phyloP scores from a whole-genome alignment of 306 rosid genomes.

The Urtica urens region DNA sequence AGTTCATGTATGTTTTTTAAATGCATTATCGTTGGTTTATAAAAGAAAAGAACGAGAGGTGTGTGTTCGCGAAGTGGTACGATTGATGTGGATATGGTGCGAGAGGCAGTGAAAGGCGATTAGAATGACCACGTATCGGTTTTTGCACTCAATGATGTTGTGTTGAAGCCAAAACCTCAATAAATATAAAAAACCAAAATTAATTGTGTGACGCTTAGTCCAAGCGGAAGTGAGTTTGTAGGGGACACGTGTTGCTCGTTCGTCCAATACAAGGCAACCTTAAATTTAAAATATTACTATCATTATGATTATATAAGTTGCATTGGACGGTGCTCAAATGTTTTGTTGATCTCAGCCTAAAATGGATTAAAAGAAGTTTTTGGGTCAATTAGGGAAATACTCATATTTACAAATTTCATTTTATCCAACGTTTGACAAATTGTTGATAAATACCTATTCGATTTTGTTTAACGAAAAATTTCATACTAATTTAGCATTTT shows the following conservation, averaged over 20 bases:
- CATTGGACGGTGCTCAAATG: too few relatives aligned
- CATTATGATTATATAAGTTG: too few relatives aligned
- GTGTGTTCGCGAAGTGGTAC: conserved; percentile 8
- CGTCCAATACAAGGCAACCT: too few relatives aligned
- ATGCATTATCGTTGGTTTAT: neutral
- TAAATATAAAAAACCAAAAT: neutral
- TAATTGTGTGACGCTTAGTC: neutral
- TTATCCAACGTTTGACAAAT: too few relatives aligned
- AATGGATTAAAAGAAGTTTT: too few relatives aligned
- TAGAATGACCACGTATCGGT: conserved; percentile 64
- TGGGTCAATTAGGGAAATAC: too few relatives aligned
- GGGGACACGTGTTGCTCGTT: neutral
- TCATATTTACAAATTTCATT: too few relatives aligned
- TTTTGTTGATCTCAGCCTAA: too few relatives aligned
- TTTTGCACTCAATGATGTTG: conserved; percentile 15
- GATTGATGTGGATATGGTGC: conserved; percentile 56
- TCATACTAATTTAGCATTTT: too few relatives aligned
- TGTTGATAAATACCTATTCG: too few relatives aligned
- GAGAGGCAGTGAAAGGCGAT: conserved; percentile 33
- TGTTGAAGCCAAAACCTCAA: conserved; percentile 15
- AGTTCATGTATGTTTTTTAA: neutral
- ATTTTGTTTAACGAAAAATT: too few relatives aligned
- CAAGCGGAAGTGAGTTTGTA: neutral
- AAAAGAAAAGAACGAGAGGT: conserved; percentile 8
- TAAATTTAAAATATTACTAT: too few relatives aligned